Evolutionary conservation across 768 basidiomycete genomes (phyloP).

Genomic region (Pholiota microspora): DNA sequence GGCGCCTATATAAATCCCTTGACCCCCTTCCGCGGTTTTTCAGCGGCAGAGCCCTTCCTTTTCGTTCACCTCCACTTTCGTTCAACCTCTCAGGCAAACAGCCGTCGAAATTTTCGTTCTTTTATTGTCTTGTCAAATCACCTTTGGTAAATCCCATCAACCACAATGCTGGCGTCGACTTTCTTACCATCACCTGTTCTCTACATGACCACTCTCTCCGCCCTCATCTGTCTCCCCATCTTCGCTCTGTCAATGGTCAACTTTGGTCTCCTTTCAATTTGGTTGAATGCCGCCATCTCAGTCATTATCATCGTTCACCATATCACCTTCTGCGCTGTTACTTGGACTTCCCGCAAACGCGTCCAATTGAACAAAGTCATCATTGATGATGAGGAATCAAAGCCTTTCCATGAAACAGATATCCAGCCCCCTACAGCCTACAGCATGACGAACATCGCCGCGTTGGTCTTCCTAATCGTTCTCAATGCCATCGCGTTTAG

Average conservation of each 20-base stretch:
- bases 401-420: not conserved
- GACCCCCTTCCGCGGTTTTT: not conserved
- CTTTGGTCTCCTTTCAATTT: conserved; percentile 26
- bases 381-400: conserved; percentile 12
- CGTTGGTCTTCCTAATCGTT: conserved; percentile 18
- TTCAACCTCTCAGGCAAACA: conserved; percentile 1
- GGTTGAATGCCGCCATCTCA: conserved; percentile 22
- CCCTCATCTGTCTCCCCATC: conserved; percentile 19
- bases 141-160: not conserved
- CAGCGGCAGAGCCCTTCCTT: conserved; percentile 10
- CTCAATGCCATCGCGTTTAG: conserved; percentile 21
- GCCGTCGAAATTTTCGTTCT: conserved; percentile 1
- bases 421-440: conserved; percentile 15
- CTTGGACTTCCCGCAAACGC: conserved; percentile 9
- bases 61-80: conserved; percentile 8
- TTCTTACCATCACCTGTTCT: conserved; percentile 14
- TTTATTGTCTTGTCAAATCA: not conserved
- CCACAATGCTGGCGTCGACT: conserved; percentile 7
- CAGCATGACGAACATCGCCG: conserved; percentile 14
- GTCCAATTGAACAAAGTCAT: not conserved
- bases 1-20: not conserved
- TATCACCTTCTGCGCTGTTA: conserved; percentile 10
- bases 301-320: conserved; percentile 22
- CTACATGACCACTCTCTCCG: conserved; percentile 13
- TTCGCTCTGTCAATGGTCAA: conserved; percentile 25